Evolutionary conservation across 1,284 basidiomycete species (phyloP), one percentile per base, ranked within the genome.

Genomic region (Dichomitus squalens): DNA sequence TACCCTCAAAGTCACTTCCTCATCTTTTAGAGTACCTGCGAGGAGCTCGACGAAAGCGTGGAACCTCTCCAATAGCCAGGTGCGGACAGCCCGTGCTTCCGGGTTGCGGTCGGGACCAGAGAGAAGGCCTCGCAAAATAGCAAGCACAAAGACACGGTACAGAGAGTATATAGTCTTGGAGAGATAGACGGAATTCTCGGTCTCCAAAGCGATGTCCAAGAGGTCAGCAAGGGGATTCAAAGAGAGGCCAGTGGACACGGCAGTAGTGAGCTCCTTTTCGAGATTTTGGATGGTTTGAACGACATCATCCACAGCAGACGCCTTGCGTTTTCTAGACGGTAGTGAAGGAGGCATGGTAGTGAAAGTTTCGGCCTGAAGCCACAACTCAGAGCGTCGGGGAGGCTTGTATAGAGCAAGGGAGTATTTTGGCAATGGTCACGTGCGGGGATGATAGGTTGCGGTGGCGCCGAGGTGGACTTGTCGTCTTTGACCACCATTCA

Each of bases 171-270:
- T 79, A 0, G 85, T 86, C 67, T 90, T 93, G 55, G 89, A 90
- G 9, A 85, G 81, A 35, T 85, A 77, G 60, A 81, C 77, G 0
- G 87, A 72, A 41, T 83, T 75, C 59, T 76, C 63, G 2, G 76
- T 65, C 23, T 70, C 70, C 20, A 75, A 68, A 34, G 81, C 79
- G 34, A 92, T 73, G 14, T 84, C 76, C 52, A 95, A 71, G 7
- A 97, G 83, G 69, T 95, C 90, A 6, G 86, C 84, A 20, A 96
- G 79, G 1, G 87, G 78, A 69, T 97, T 97, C 39, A 96, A 79
- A 20, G 93, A 90, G 34, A 76, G 70, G 54, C 85, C 83, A 18
- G 74, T 65, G 20, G 76, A 67, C 3, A 83, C 72, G 0, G 88
- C 84, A 4, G 70, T 53, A 0, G 75, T 79, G 18, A 91, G 69